Base-by-base conservation (phyloP, 768 basidiomycete genomes). In the Boletellus ananas region DNA sequence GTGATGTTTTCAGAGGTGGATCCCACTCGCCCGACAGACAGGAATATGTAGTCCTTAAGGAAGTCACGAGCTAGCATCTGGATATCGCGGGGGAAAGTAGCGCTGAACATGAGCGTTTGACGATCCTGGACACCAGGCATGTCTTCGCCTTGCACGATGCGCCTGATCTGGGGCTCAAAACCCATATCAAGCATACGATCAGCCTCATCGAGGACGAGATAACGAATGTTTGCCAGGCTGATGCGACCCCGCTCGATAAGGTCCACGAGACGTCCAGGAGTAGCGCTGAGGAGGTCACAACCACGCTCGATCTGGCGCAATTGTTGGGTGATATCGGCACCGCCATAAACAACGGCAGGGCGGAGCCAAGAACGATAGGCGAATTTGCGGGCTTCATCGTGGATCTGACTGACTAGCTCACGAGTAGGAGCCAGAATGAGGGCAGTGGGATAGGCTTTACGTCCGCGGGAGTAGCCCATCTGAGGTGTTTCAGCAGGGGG, bases 171-270 rank as follows among this genome's bases (percentile, higher is more conserved):
- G 49, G 96, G 96, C 72, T 99, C 96, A 79, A 99, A 99, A 86
- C 96, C 96, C 96, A 99, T 99, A 77, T 99, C 96, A 65, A 99
- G 81, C 96, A 99, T 99, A 64, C 96, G 90, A 77, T 99, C 96
- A 54, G 96, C 96, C 75, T 99, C 96, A 63, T 99, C 96, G 47
- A 99, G 86, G 23, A 99, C 96, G 50, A 99, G 87, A 71, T 96
- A 98, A 62, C 91, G 87, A 75, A 99, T 86, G 73, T 97, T 97
- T 58, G 91, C 83, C 54, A 99, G 80, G 65, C 89, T 92, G 78
- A 99, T 97, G 52, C 90, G 83, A 12, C 96, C 96, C 61, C 96
- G 89, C 74, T 99, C 96, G 59, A 99, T 95, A 54, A 99, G 79
- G 73, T 99, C 96, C 55, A 98, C 94, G 40, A 98, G 87, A 70